Percentiles rank a stretch among this genome's conserved stretches.
Evolutionary conservation across 192 early-diverging fungal genomes (phyloP).

Genomic region (Gaertneriomyces semiglobifer): DNA sequence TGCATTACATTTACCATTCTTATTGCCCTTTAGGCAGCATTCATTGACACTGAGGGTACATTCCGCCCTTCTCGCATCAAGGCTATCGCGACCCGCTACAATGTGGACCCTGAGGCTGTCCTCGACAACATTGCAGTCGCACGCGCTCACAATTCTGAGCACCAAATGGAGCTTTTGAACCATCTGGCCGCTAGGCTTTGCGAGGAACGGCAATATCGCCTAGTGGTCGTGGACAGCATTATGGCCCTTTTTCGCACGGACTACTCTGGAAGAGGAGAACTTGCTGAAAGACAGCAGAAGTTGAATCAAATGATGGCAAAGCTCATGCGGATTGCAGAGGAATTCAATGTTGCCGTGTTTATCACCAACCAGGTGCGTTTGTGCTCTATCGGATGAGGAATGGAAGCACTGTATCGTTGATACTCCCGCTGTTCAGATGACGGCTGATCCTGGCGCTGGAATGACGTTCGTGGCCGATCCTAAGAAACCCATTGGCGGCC

Average conservation of each 20-base stretch:
- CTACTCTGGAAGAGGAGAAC: conserved; percentile 79
- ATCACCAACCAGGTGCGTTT: conserved; percentile 66
- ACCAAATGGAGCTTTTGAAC: conserved; percentile 76
- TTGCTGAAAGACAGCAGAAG: conserved; percentile 81
- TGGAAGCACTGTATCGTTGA: not conserved
- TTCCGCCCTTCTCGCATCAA: conserved; percentile 79
- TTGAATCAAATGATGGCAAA: conserved; percentile 70
- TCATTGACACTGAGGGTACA: conserved; percentile 69
- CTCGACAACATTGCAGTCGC: conserved; percentile 78
- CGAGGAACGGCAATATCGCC: conserved; percentile 48
- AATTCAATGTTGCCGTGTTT: conserved; percentile 80
- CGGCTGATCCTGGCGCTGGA: conserved; percentile 54
- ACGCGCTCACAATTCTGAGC: conserved; percentile 78
- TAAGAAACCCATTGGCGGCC: conserved; percentile 83
- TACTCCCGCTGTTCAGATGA: conserved; percentile 32
- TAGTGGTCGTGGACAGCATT: conserved; percentile 72
- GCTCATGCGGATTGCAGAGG: conserved; percentile 73
- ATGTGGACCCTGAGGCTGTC: conserved; percentile 49
- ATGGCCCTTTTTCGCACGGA: conserved; percentile 81
- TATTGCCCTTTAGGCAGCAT: conserved; percentile 40
- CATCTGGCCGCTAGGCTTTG: conserved; percentile 70
- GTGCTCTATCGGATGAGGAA: too few species aligned
- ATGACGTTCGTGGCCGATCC: conserved; percentile 82
- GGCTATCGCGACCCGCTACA: conserved; percentile 70
- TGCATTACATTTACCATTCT: not conserved